Conservation (phyloP, 148 eudicot species). For the Arctostaphylos glauca region DNA sequence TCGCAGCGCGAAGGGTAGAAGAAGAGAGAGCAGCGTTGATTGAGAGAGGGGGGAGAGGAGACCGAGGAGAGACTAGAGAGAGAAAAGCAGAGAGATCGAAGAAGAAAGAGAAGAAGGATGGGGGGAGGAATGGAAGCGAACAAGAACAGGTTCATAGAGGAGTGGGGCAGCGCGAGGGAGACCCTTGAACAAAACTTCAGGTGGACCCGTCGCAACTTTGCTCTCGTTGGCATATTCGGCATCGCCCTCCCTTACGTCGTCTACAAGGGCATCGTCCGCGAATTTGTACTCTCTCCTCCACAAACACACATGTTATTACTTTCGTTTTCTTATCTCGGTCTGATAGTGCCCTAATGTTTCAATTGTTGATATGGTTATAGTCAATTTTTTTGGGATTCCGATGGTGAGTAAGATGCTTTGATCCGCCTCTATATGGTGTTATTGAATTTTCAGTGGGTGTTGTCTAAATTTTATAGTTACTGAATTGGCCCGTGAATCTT, state of each 20-base stretch:
- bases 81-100: not conserved
- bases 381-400: not conserved
- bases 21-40: not conserved
- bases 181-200: constrained; percentile 86
- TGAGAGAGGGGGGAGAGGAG: not conserved
- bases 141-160: constrained; percentile 92
- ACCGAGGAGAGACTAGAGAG: not conserved
- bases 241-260: constrained; percentile 71
- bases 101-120: constrained; percentile 35
- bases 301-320: not conserved
- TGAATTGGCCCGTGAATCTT: not conserved
- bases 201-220: constrained; percentile 94
- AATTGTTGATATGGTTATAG: not conserved
- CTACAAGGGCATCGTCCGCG: constrained; percentile 93
- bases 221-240: constrained; percentile 83
- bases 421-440: not conserved
- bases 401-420: not conserved
- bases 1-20: too few species aligned
- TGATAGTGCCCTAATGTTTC: not conserved
- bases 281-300: constrained; percentile 53
- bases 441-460: not conserved
- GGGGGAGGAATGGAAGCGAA: constrained; percentile 95
- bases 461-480: not conserved
- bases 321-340: not conserved
- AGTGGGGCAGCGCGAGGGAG: constrained; percentile 81